phyloP scores from a whole-genome alignment of 306 rosid species.

The Castanea crenata region DNA sequence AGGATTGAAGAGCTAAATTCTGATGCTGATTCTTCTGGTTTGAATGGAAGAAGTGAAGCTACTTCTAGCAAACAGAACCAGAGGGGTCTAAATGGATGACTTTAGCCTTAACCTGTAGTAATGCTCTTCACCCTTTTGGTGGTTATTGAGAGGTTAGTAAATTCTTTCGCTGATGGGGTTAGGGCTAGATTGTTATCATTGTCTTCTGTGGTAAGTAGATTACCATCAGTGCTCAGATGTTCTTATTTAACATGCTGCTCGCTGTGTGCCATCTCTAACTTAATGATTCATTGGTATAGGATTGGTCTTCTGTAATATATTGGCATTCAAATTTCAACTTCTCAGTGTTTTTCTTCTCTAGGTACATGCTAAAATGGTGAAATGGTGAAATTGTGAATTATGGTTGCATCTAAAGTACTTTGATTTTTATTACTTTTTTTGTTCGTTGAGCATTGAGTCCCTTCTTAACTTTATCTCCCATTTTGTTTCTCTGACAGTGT shows the following conservation, averaged over 20 bases:
- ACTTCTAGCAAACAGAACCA: constrained; percentile 26
- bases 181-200: constrained; percentile 15
- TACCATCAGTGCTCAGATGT: neutral
- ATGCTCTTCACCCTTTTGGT: constrained; percentile 15
- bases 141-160: constrained; percentile 33
- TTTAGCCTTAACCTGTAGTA: constrained; percentile 27
- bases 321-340: constrained; percentile 2
- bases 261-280: constrained; percentile 14
- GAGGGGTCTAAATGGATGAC: constrained; percentile 21
- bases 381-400: neutral
- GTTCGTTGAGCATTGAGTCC: neutral
- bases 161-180: constrained; percentile 43
- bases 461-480: neutral
- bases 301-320: constrained; percentile 49
- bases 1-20: constrained; percentile 29
- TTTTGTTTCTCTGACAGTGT: neutral
- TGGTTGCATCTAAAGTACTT: constrained; percentile 1
- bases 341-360: neutral
- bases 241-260: constrained; percentile 6
- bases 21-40: constrained; percentile 32
- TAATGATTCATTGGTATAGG: constrained; percentile 36
- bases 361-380: neutral
- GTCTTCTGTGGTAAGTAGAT: neutral
- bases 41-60: constrained; percentile 37
- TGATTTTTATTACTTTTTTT: neutral